Percentiles rank a stretch among this genome's conserved stretches.
These are phyloP conservation scores for Coemansia javaensis DNA, from an alignment of 192 early-diverging fungal genomes.

Conservation along the genomic window DNA sequence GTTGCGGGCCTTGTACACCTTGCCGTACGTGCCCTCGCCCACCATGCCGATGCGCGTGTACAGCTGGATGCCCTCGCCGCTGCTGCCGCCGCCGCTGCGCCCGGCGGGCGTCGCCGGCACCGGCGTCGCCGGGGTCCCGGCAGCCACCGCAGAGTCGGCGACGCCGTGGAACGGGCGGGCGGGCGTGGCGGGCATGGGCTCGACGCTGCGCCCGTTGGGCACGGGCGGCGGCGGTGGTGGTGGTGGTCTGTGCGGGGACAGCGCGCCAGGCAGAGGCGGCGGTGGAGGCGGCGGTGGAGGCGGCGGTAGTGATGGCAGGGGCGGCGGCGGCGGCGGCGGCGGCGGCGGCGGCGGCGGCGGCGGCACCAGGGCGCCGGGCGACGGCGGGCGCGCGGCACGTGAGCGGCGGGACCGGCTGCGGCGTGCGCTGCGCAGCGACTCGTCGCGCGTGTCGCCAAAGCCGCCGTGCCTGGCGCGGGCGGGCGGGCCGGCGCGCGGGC, in stretches of 20 bases:
- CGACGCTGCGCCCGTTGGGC: background rate
- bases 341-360: conserved; percentile 7
- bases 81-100: too few relatives aligned
- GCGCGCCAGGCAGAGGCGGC: too few relatives aligned
- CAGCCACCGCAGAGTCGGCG: background rate
- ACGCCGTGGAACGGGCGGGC: too few relatives aligned
- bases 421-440: conserved; percentile 1
- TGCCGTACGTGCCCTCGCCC: conserved; percentile 82
- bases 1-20: conserved; percentile 78
- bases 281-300: conserved; percentile 7
- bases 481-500: too few relatives aligned
- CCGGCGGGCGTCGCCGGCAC: conserved; percentile 43
- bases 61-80: conserved; percentile 55
- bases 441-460: conserved; percentile 3
- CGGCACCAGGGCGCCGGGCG: conserved; percentile 15
- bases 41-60: conserved; percentile 74
- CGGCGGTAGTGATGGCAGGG: conserved; percentile 5
- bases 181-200: background rate
- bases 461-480: background rate
- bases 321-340: conserved; percentile 4
- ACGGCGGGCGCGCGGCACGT: conserved; percentile 4
- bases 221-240: conserved; percentile 7
- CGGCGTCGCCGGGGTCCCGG: conserved; percentile 32
- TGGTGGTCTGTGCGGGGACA: conserved; percentile 1
- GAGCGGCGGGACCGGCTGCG: background rate